phyloP scores from a whole-genome alignment of 2,329 filamentous ascomycete species.

The Calonectria pseudoreteaudii region DNA sequence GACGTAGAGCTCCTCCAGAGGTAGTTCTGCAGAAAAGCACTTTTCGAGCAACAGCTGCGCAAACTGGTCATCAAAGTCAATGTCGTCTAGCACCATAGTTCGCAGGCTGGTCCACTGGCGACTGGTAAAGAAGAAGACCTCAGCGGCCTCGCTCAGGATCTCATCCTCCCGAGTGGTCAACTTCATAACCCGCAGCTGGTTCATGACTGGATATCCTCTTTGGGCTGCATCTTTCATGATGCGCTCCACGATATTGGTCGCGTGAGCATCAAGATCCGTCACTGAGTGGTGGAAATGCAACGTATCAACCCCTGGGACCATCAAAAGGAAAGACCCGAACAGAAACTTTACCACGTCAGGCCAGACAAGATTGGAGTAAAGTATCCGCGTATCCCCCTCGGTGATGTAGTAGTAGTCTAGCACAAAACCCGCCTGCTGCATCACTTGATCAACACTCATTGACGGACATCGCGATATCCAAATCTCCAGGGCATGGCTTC shows the following conservation, averaged over 20 bases:
- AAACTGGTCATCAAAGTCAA: conserved; percentile 13
- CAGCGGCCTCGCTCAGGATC: neutral
- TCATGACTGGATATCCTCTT: neutral
- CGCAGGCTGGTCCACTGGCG: neutral
- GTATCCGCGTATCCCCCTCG: neutral
- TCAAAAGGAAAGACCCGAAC: conserved; percentile 12
- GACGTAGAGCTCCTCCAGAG: conserved; percentile 11
- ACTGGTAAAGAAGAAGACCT: neutral
- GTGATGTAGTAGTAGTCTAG: neutral
- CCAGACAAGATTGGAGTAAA: neutral
- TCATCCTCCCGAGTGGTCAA: neutral
- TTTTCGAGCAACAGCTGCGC: neutral
- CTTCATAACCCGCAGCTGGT: neutral
- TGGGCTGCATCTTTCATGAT: neutral
- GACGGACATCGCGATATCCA: neutral
- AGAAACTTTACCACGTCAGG: conserved; percentile 10
- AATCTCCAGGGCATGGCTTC: neutral
- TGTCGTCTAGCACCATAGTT: neutral
- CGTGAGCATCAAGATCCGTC: neutral
- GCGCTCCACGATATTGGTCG: neutral
- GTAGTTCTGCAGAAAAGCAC: neutral
- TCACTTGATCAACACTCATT: neutral
- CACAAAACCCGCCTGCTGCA: neutral
- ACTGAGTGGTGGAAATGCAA: neutral
- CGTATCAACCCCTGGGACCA: neutral